Evolutionary conservation across 164 flowering plant species (phyloP).

Genomic region (Nymphaea colorata): DNA sequence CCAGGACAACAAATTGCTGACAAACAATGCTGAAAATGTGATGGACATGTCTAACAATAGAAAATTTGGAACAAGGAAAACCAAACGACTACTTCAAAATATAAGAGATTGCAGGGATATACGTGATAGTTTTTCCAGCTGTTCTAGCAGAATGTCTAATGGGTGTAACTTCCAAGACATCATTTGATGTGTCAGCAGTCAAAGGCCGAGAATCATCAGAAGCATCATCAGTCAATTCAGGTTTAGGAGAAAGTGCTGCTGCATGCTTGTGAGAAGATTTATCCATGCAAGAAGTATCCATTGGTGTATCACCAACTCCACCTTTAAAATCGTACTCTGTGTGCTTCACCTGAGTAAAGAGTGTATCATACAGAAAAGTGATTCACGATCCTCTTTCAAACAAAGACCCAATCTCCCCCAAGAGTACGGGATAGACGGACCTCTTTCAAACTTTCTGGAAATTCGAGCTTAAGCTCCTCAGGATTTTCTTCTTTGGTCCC

Average conservation of each 20-base stretch:
- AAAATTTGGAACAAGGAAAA: too few relatives aligned
- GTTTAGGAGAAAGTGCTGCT: slow-evolving; percentile 27
- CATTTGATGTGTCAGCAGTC: slow-evolving; percentile 16
- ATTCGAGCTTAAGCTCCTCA: slow-evolving; percentile 61
- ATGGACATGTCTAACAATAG: background rate
- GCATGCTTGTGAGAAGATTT: slow-evolving; percentile 13
- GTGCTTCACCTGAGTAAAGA: slow-evolving; percentile 33
- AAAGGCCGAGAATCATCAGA: slow-evolving; percentile 24
- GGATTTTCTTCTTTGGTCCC: slow-evolving; percentile 85
- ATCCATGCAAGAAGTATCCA: slow-evolving; percentile 13
- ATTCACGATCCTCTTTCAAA: background rate
- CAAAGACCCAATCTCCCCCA: too few relatives aligned
- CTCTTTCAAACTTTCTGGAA: slow-evolving; percentile 62
- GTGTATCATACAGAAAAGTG: background rate
- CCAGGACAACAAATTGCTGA: background rate
- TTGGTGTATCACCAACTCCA: slow-evolving; percentile 57
- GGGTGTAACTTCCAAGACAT: slow-evolving; percentile 35
- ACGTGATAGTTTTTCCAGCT: slow-evolving; percentile 68
- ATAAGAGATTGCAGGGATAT: slow-evolving; percentile 4
- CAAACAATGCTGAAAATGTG: background rate
- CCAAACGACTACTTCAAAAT: too few relatives aligned
- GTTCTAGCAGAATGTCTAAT: slow-evolving; percentile 69
- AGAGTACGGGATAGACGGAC: slow-evolving; percentile 16
- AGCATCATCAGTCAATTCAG: slow-evolving; percentile 30
- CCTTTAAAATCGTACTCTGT: slow-evolving; percentile 67